Evolutionary conservation across 257 asterid genomes (phyloP).

Genomic region (Solanum ossicruentum): DNA sequence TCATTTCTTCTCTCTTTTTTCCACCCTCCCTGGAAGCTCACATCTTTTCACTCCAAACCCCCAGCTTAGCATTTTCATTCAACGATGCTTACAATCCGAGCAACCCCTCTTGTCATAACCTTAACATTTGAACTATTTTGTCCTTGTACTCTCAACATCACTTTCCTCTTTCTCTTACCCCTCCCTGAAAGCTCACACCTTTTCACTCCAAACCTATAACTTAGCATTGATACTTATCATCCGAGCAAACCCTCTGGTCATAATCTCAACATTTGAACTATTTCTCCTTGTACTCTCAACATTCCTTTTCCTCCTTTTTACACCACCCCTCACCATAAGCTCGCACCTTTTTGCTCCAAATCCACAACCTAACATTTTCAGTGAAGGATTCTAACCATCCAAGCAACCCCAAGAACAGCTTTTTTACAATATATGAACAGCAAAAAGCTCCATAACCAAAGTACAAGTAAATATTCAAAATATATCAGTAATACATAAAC

Average conservation of each 20-base stretch:
- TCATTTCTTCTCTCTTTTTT: background rate
- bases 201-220: background rate
- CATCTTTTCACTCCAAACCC: background rate
- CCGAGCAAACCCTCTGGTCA: background rate
- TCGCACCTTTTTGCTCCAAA: background rate
- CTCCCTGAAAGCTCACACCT: background rate
- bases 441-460: background rate
- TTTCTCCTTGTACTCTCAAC: background rate
- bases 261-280: background rate
- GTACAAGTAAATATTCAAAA: background rate
- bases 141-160: background rate
- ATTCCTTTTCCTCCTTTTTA: background rate
- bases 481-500: background rate
- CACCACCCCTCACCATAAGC: background rate
- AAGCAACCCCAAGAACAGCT: background rate
- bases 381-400: background rate
- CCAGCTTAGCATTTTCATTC: background rate
- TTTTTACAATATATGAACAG: background rate
- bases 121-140: background rate
- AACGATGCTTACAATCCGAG: background rate
- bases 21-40: background rate
- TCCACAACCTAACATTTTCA: background rate
- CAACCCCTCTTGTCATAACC: background rate
- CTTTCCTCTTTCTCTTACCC: background rate
- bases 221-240: background rate